phyloP scores from a whole-genome alignment of 257 asterid species.

The Jacaranda mimosifolia region DNA sequence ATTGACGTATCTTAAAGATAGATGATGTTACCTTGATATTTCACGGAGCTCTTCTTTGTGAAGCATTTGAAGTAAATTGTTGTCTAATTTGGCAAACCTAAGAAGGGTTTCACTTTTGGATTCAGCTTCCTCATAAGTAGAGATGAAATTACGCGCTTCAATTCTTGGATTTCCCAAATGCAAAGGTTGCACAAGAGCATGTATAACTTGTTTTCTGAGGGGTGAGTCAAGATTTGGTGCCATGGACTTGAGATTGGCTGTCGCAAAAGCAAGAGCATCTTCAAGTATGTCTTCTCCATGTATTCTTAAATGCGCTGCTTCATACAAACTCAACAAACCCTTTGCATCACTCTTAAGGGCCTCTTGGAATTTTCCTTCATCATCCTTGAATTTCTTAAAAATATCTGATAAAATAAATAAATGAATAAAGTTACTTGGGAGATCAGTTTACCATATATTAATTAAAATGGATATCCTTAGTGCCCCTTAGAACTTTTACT shows the following conservation, averaged over 20 bases:
- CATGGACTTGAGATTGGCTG: slow-evolving; percentile 14
- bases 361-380: slow-evolving; percentile 9
- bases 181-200: slow-evolving; percentile 39
- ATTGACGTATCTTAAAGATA: too few species aligned
- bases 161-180: slow-evolving; percentile 35
- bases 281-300: slow-evolving; percentile 34
- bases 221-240: not conserved
- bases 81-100: slow-evolving; percentile 45
- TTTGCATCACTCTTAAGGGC: slow-evolving; percentile 10
- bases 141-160: slow-evolving; percentile 30
- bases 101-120: slow-evolving; percentile 26
- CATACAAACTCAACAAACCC: slow-evolving; percentile 33
- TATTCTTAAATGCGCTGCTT: slow-evolving; percentile 29
- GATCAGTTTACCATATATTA: not conserved
- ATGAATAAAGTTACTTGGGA: not conserved
- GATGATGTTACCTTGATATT: slow-evolving; percentile 30
- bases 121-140: slow-evolving; percentile 35
- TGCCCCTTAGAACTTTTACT: too few species aligned
- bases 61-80: slow-evolving; percentile 33
- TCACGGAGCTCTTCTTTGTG: slow-evolving; percentile 38
- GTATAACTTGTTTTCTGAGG: slow-evolving; percentile 24
- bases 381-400: slow-evolving; percentile 21
- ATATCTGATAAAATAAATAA: slow-evolving; percentile 1
- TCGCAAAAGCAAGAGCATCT: slow-evolving; percentile 25
- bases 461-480: too few species aligned